phyloP scores from a whole-genome alignment of 1,284 basidiomycete species.

The Moesziomyces antarcticus region DNA sequence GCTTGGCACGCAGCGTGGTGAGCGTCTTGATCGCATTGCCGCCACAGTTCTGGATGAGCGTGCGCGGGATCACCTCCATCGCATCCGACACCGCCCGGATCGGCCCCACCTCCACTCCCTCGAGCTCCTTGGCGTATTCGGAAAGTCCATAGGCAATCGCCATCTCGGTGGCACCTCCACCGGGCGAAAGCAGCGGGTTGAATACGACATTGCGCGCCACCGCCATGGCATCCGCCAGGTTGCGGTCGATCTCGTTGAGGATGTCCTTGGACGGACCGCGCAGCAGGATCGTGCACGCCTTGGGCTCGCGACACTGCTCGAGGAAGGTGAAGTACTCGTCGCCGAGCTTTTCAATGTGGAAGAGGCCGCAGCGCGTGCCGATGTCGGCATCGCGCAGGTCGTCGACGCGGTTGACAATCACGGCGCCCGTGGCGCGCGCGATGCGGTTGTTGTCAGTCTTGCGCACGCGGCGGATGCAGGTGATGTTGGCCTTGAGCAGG shows the following conservation, averaged over 20 bases:
- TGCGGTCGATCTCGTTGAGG: constrained; percentile 96
- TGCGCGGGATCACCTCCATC: constrained; percentile 96
- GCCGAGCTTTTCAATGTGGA: constrained; percentile 95
- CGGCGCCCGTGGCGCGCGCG: constrained; percentile 92
- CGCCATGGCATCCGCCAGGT: constrained; percentile 96
- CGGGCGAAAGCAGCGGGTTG: constrained; percentile 89
- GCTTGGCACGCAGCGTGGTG: constrained; percentile 89
- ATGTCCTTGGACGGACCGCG: constrained; percentile 98
- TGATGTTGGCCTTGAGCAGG: constrained; percentile 87
- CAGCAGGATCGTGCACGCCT: constrained; percentile 98
- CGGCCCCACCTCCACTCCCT: constrained; percentile 83
- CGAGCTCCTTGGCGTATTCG: constrained; percentile 80
- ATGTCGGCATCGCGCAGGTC: constrained; percentile 91
- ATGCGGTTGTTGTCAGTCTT: constrained; percentile 99
- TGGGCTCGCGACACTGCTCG: constrained; percentile 88
- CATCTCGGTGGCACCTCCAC: constrained; percentile 98
- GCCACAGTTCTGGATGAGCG: constrained; percentile 93
- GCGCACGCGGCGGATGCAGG: constrained; percentile 90
- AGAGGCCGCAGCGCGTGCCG: constrained; percentile 91
- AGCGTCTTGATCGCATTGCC: constrained; percentile 93
- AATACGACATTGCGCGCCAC: constrained; percentile 97
- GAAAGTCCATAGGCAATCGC: constrained; percentile 90
- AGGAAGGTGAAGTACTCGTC: constrained; percentile 98
- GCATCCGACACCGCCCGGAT: constrained; percentile 93
- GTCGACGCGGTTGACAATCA: constrained; percentile 95